phyloP scores from a whole-genome alignment of 352 stramenopile species.

The Phytopythium chamaehyphon region DNA sequence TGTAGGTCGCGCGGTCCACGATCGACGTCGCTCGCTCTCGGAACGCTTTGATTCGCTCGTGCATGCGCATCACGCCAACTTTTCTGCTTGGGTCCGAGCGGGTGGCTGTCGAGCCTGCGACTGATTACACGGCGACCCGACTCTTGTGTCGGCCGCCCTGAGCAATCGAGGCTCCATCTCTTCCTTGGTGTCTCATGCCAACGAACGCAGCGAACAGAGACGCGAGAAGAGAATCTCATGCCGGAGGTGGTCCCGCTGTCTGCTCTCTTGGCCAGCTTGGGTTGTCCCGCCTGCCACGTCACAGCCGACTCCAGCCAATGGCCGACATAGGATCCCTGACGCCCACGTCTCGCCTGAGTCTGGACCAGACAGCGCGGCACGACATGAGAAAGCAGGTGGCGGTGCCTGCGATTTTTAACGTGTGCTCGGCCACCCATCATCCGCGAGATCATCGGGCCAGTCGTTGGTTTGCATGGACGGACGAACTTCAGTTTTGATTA shows the following conservation, averaged over 20 bases:
- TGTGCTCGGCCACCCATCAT: neutral
- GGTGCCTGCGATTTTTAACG: neutral
- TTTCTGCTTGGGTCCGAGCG: constrained; percentile 5
- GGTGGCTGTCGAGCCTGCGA: constrained; percentile 1
- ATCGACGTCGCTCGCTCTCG: neutral
- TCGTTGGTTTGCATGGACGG: neutral
- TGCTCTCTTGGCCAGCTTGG: neutral
- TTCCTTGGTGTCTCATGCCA: neutral
- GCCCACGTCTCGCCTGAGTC: too few species aligned
- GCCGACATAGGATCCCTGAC: neutral
- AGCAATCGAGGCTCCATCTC: constrained; percentile 1
- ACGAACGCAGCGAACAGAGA: neutral
- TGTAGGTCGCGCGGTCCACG: neutral
- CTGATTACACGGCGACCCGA: neutral
- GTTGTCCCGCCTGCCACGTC: constrained; percentile 2
- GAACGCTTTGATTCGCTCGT: neutral
- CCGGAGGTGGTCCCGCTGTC: neutral
- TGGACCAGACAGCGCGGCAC: too few species aligned
- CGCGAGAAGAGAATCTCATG: neutral
- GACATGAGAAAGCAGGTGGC: neutral
- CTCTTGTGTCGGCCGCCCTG: neutral
- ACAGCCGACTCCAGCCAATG: constrained; percentile 1
- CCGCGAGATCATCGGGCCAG: too few species aligned
- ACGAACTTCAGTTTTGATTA: constrained; percentile 25
- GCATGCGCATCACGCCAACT: constrained; percentile 2